Base-by-base conservation (phyloP, 2,329 filamentous ascomycete genomes). In the Mycosphaerella arachidis region DNA sequence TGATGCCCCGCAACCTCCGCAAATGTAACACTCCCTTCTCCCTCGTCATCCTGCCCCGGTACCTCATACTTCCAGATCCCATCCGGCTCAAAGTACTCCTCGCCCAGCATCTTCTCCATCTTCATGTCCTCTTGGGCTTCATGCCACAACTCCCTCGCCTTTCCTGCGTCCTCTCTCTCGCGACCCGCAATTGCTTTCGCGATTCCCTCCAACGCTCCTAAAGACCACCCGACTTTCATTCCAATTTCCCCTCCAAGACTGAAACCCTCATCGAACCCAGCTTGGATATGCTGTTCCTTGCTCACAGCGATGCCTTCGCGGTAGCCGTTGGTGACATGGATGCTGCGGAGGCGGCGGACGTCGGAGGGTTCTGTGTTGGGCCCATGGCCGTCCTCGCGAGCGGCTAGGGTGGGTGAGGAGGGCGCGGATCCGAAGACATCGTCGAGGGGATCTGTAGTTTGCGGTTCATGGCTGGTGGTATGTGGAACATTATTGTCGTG, bases 241-340 rank as follows among this genome's bases (percentile, higher is more conserved):
- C 93, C 94, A 31, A 97, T 78, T 55, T 88, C 86, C 0, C 91
- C 92, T 12, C 94, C 94, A 0, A 97, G 80, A 13, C 86, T 81
- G 73, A 92, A 97, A 0, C 93, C 93, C 65, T 93, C 90, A 72
- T 99, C 94, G 71, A 99, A 97, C 0, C 93, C 93, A 13, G 81
- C 81, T 75, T 99, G 94, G 29, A 97, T 85, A 68, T 86, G 88
- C 52, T 81, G 77, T 29, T 84, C 84, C 73, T 97, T 97, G 33
- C 89, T 89, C 3, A 79, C 79, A 0, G 88, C 83, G 56, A 97
- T 84, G 48, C 93, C 94, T 69, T 97, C 92, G 60, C 93, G 88
- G 76, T 97, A 97, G 20, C 94, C 94, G 43, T 90, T 87, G 7
- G 90, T 97, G 55, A 86, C 83, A 73, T 96, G 91, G 57, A 89